Base-by-base conservation (phyloP, 441 rosid species). In the Eutrema salsugineum region DNA sequence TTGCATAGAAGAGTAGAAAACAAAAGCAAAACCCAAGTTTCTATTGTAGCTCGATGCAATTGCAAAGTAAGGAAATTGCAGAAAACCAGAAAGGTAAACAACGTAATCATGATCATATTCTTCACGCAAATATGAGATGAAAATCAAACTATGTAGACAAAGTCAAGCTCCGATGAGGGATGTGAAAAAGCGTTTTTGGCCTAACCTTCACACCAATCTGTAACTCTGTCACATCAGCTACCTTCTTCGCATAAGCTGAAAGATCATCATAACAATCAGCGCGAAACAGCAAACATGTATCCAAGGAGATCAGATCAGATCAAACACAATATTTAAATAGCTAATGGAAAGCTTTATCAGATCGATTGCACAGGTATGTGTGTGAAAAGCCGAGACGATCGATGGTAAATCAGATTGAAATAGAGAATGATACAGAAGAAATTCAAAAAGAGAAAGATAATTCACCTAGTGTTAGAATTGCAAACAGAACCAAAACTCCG, bases 151-250 rank as follows among this genome's bases (percentile, higher is more conserved):
- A 63, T 5, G 33, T 6, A 22, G 19, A 12, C 6, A 9, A 47
- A 30, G 39, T 33, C 4, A 30, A 39, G 35, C 11, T 40, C 16
- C 38, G 16, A 38, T 48, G 3, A 14, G 2, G 12, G 24, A 32
- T 12, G 19, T 38, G 40, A 28, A 40, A 32, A 22, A 76, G 49
- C 4, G 15, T 9, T 70, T 16, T 35, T 4, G 2, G 8, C 0
- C 6, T 71, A 55, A 91, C 99, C 99, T 87, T 94, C 33, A 94
- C 92, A 22, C 99, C 97, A 83, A 94, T 90, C 83, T 94, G 97
- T 35, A 94, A 72, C 82, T 88, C 87, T n/a, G 86, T 87, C 17
- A 94, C 97, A 73, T 91, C 97, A 53, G 80, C 88, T 3, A 91
- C 87, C 27, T 83, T 86, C 84, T 86, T 91, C 28, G 89, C 94